Base-by-base conservation (phyloP, 352 stramenopile species). In the Salisapilia sapeloensis region DNA sequence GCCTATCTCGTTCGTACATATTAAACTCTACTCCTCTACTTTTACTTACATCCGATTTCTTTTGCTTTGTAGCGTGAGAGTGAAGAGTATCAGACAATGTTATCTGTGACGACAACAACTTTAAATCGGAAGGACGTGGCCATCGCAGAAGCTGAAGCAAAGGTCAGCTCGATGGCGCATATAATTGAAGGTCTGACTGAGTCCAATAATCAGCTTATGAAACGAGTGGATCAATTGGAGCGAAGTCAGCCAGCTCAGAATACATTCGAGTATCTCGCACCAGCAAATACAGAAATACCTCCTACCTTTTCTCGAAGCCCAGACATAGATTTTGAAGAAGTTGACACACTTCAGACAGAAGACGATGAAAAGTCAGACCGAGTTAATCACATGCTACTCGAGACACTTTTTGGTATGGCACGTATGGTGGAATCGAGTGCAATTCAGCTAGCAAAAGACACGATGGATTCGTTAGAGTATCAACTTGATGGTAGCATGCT, bases 381-480 rank as follows among this genome's bases (percentile, higher is more conserved):
- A 3, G 60, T 60, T 7, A 84, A 84, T 30, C 62, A 60, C 7
- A 82, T 84, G 67, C 48, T 87, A 22, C 44, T 84, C 7, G 71
- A 87, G 36, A 80, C 63, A 9, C 58, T 87, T 54, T 81, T 84
- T 32, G 71, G 60, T 10, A 87, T 87, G 71, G 71, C 71, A 13
- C 65, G 71, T 3, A 84, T 84, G 66, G 71, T 87, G 42, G 71
- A 87, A 45, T 71, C 67, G 17, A 71, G 61, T 24, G 60, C 70
- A n/a, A 87, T 87, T 35, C 71, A 87, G 33, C 74, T 80, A 53
- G 60, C 63, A 18, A 87, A 82, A 39, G 71, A 83, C 23, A 55
- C 61, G 35, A 80, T 87, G 60, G 71, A 87, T 38, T 78, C 67
- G 12, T 62, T 87, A 15, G 67, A 84, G 41, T 60, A 61, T 26